Base-by-base conservation (phyloP, 441 rosid species). In the Theobroma grandiflorum region DNA sequence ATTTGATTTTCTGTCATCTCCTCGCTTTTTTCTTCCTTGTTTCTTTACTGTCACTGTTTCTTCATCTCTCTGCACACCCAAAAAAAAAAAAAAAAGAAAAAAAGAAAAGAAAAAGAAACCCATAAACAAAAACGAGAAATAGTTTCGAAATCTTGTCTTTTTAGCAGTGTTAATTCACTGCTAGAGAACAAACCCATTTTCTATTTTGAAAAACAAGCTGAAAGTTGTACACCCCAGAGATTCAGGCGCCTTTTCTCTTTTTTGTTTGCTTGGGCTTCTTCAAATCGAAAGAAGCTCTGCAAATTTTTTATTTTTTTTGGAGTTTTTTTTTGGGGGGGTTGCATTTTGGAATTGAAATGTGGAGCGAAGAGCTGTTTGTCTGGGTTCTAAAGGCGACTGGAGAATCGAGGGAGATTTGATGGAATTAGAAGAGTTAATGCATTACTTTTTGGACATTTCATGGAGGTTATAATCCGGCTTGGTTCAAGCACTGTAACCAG, bases 381-480 rank as follows among this genome's bases (percentile, higher is more conserved):
- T 81, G 76, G 88, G 80, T 75, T 43, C 38, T 37, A 15, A 66
- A 80, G 79, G 83, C 75, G 89, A 93, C 82, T 84, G 88, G 82
- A 71, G 82, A 82, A 33, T 84, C 83, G 84, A 84, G 40, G 77
- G 88, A 57, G 86, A 82, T 89, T 91, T 91, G 87, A 95, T 91
- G 97, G 97, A 87, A 92, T 87, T 87, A 81, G 80, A 82, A 82
- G 84, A 84, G 74, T 76, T 76, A 18, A 68, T 81, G 77, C 55
- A 55, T 59, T 76, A 71, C 50, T 78, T 85, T 77, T 79, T 85
- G 52, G 68, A 68, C 82, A 68, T 89, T 85, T 88, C 91, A 96
- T 96, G 99, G 99, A 92, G 97, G 69, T 86, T 80, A 49, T 85
- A 67, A 69, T 74, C 71, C 89, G 77, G 38, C 68, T 80, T 63